These are phyloP conservation scores for Thamnidium elegans DNA, from an alignment of 192 early-diverging fungal genomes.

Conservation along the genomic window DNA sequence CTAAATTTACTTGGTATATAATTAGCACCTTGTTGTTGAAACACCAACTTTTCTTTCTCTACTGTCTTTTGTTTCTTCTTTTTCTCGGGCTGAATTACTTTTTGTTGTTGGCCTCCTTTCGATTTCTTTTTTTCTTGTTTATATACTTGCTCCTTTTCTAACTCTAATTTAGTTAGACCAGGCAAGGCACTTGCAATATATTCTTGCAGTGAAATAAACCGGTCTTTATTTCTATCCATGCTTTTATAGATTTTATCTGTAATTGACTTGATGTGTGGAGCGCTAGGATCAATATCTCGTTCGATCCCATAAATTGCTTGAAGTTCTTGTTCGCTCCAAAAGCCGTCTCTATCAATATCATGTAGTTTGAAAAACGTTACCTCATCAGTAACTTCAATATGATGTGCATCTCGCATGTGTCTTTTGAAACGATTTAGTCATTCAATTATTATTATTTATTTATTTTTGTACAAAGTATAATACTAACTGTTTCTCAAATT, in stretches of 20 bases:
- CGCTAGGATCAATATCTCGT: constrained; percentile 6
- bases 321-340: constrained; percentile 16
- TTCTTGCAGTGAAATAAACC: constrained; percentile 20
- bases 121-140: too few species aligned
- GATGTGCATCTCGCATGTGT: constrained; percentile 21
- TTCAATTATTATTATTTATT: too few species aligned
- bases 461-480: too few species aligned
- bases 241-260: constrained; percentile 10
- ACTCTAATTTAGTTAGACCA: neutral
- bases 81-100: too few species aligned
- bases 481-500: too few species aligned
- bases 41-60: too few species aligned
- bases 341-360: constrained; percentile 22
- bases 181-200: constrained; percentile 20
- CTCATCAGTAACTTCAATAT: constrained; percentile 20
- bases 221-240: constrained; percentile 18
- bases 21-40: too few species aligned
- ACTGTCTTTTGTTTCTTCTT: too few species aligned
- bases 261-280: constrained; percentile 12
- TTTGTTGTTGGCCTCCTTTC: too few species aligned
- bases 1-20: too few species aligned
- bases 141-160: too few species aligned
- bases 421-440: neutral
- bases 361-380: constrained; percentile 28
- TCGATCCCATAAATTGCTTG: constrained; percentile 19